Conservation (phyloP, 768 basidiomycete species). For the Mycena galericulata region DNA sequence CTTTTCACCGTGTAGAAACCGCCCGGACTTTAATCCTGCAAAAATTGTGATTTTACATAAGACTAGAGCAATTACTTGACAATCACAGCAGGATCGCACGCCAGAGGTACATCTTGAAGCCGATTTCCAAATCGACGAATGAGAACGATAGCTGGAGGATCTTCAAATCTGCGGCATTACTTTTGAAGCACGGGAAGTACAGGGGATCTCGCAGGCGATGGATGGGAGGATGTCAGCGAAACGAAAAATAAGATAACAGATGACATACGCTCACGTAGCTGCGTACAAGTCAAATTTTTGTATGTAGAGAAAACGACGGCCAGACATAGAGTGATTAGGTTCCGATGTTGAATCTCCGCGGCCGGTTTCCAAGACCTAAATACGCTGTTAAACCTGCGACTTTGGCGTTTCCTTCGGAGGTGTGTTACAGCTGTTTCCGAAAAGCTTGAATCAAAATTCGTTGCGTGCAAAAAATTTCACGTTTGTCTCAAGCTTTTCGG, state of each 20-base stretch:
- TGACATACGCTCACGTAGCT: slow-evolving; percentile 12
- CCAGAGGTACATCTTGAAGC: slow-evolving; percentile 8
- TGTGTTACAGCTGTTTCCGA: too few relatives aligned
- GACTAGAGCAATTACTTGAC: background rate
- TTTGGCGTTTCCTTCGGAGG: too few relatives aligned
- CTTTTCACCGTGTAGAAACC: too few relatives aligned
- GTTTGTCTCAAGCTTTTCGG: too few relatives aligned
- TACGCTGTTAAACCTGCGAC: slow-evolving; percentile 7
- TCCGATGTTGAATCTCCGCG: slow-evolving; percentile 22
- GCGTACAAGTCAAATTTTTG: background rate
- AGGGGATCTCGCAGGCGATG: slow-evolving; percentile 8
- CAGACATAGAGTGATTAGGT: slow-evolving; percentile 8
- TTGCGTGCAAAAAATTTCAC: too few relatives aligned
- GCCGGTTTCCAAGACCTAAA: slow-evolving; percentile 4
- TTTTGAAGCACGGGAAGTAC: background rate
- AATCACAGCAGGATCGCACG: background rate
- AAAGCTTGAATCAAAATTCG: too few relatives aligned
- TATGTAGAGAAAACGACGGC: background rate
- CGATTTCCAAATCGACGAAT: slow-evolving; percentile 15
- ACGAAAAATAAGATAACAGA: background rate
- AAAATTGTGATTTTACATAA: slow-evolving; percentile 11
- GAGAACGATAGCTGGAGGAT: slow-evolving; percentile 8
- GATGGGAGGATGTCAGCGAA: too few relatives aligned
- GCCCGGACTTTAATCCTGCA: background rate
- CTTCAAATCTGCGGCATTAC: background rate